Base-by-base conservation (phyloP, 345 rosid species). In the Anastatica hierochuntica region DNA sequence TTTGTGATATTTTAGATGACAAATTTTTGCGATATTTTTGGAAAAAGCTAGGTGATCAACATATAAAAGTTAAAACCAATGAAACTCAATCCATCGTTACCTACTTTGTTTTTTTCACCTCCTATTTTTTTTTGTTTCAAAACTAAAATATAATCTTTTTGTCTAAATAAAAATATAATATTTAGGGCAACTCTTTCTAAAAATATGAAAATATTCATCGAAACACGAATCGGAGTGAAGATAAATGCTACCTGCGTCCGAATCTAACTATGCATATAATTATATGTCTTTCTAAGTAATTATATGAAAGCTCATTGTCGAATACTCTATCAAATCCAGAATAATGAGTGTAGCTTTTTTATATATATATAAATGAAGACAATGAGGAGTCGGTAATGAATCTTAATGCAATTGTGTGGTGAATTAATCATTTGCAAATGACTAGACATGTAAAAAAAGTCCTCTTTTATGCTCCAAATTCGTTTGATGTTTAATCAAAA, bases 261-360 rank as follows among this genome's bases (percentile, higher is more conserved):
- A 65, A 56, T 56, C 70, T 65, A 56, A 56, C 53, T 27, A 48
- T 56, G 40, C 56, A 10, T 11, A 41, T 7, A 48, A 27, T 43
- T 29, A 10, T 23, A 16, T 23, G 34, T 51, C 20, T 43, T 43
- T 49, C 30, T 14, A 7, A 39, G 18, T 55, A 10, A 56, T 40
- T 35, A 23, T 35, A 11, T 6, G 10, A 64, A 26, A 49, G 49
- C 52, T 44, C 24, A 23, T 49, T 34, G 26, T 64, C 53, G 63
- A 64, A 64, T 56, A 64, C 63, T 57, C 69, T 56, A 56, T 65
- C 70, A 56, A 64, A 64, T 65, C 70, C 27, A 35, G 19, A 23
- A 43, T 49, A 43, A 46, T 30, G 34, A 5, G 17, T 56, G 63
- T 49, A 41, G 10, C 23, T 41, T 4, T 17, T 3, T 16, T 48